phyloP scores from a whole-genome alignment of 1,284 basidiomycete genomes.

The Sanghuangporus sanghuang region DNA sequence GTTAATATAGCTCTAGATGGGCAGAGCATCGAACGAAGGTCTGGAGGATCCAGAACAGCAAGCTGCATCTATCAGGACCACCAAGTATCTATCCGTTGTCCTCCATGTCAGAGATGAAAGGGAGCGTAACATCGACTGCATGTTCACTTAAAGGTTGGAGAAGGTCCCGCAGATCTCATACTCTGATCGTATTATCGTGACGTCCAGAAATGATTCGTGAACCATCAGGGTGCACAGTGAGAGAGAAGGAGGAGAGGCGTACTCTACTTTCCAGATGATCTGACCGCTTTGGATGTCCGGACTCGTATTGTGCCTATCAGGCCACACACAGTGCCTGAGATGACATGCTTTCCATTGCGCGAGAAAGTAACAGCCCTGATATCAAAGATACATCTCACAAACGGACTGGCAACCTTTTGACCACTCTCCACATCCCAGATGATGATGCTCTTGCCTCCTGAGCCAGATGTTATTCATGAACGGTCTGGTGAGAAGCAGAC shows the following conservation, averaged over 20 bases:
- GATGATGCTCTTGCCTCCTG: not conserved
- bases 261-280: not conserved
- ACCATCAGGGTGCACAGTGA: slow-evolving; percentile 1
- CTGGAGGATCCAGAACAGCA: slow-evolving; percentile 3
- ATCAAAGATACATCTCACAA: not conserved
- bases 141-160: not conserved
- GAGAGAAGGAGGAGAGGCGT: not conserved
- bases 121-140: not conserved
- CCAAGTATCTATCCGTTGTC: not conserved
- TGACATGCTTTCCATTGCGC: slow-evolving; percentile 10
- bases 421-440: not conserved
- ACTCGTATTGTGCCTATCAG: slow-evolving; percentile 99
- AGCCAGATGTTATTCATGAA: not conserved
- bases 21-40: not conserved
- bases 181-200: not conserved
- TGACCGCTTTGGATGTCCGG: slow-evolving; percentile 48
- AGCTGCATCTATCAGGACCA: not conserved
- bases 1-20: not conserved
- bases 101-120: not conserved
- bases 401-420: not conserved
- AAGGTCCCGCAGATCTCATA: not conserved
- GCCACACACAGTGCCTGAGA: slow-evolving; percentile 97
- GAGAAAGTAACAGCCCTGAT: slow-evolving; percentile 7
- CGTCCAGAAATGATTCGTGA: not conserved
- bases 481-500: not conserved